phyloP scores from a whole-genome alignment of 2,329 filamentous ascomycete genomes.

The Nemania sp. region DNA sequence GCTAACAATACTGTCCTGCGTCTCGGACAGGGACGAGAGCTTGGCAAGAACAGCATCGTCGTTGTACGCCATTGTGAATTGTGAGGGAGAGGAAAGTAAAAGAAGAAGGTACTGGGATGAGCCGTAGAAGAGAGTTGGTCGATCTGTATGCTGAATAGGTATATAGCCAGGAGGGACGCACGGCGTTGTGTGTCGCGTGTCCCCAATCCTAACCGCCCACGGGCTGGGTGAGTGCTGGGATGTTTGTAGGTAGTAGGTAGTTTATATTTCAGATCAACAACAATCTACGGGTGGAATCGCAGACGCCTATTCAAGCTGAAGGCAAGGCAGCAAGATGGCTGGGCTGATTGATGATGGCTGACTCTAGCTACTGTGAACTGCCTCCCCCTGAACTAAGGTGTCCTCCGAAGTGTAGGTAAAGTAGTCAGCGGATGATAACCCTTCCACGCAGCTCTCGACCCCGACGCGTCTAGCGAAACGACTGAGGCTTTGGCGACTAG shows the following conservation, averaged over 20 bases:
- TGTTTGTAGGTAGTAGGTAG: conserved; percentile 6
- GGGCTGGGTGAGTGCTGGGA: not conserved
- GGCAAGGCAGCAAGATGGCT: conserved; percentile 25
- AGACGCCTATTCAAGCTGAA: conserved; percentile 25
- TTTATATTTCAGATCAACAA: conserved; percentile 29
- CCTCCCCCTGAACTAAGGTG: conserved; percentile 14
- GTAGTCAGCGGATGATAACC: conserved; percentile 11
- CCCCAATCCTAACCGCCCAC: not conserved
- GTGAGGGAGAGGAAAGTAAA: not conserved
- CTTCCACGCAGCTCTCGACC: conserved; percentile 7
- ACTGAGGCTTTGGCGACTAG: not conserved
- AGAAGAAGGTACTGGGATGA: no score
- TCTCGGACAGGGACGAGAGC: conserved; percentile 93
- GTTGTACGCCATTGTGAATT: conserved; percentile 80
- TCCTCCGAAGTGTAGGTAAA: conserved; percentile 13
- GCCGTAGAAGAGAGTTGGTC: not conserved
- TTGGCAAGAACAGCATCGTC: conserved; percentile 95
- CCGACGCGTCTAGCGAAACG: conserved; percentile 5
- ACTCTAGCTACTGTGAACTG: conserved; percentile 27
- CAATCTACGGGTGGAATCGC: conserved; percentile 31
- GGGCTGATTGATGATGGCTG: conserved; percentile 25
- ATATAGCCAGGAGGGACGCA: no score
- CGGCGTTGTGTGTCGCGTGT: not conserved
- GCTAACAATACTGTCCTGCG: conserved; percentile 93
- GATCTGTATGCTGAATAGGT: not conserved